Evolutionary conservation across 257 asterid genomes (phyloP), one percentile per base, ranked within the genome.

Genomic region (Capsicum chinense): DNA sequence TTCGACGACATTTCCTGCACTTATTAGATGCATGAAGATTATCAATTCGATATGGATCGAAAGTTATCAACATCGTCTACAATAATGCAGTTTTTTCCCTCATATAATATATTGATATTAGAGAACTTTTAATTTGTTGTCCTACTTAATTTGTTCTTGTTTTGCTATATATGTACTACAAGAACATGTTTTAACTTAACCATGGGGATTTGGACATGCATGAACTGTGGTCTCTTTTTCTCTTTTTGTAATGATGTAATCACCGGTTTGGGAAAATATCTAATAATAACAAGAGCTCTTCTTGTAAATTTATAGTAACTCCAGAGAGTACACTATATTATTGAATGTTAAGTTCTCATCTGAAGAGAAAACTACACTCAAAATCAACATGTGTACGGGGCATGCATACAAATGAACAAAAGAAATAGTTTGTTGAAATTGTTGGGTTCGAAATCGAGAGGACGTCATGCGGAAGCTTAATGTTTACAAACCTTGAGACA

Each of bases 1-100:
- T 88, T 94, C 88, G 97, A 92, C 98, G 98, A 92, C 89, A 87
- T 88, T 82, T 91, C 97, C 64, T 35, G 84, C 92, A 79, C 82
- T 79, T 81, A 60, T 66, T 52, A 79, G 15, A 79, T 83, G 79
- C 84, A 80, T 83, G 83, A 82, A 58, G 58, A 21, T 68, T 58
- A 50, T 26, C 70, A 63, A 12, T 44, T 33, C 48, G 54, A 44
- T n/a, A 4, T 14, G 19, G 48, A 35, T 26, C 73, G 50, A 4
- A 35, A 9, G 9, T 80, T 13, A 81, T 39, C 47, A 76, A 5
- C 63, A 76, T 76, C 48, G 6, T 76, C 81, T 52, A n/a, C 0
- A 66, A 5, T 33, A 47, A 17, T 66, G 84, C 84, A 82, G 79
- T 52, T 66, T 82, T 80, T 81, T 48, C 9, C 17, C 64, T 73